These are phyloP conservation scores for Annulohypoxylon truncatum DNA, from an alignment of 2,329 filamentous ascomycete species.

Conservation along the genomic window DNA sequence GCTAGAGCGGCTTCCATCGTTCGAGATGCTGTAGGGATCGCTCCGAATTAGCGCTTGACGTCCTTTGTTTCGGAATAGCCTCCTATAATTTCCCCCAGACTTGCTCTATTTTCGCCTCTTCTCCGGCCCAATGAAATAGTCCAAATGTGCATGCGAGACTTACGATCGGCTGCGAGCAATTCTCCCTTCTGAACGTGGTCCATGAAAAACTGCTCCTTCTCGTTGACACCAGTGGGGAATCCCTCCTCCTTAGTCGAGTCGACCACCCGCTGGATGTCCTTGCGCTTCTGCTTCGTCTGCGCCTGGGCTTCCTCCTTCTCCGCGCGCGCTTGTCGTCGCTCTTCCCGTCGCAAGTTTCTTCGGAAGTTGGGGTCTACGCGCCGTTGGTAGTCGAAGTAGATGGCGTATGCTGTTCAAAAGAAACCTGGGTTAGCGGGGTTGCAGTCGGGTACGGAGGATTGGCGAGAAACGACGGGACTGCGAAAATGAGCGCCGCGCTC, in stretches of 20 bases:
- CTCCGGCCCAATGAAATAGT: neutral
- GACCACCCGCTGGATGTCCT: constrained; percentile 79
- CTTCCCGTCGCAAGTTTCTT: constrained; percentile 77
- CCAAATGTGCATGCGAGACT: constrained; percentile 48
- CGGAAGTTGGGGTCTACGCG: constrained; percentile 74
- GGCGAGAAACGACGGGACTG: neutral
- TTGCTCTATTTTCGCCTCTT: neutral
- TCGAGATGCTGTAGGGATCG: constrained; percentile 65
- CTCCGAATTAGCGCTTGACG: constrained; percentile 35
- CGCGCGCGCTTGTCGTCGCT: constrained; percentile 76
- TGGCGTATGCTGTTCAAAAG: constrained; percentile 65
- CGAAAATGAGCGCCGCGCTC: neutral
- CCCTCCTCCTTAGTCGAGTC: constrained; percentile 89
- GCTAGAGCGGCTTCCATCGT: constrained; percentile 87
- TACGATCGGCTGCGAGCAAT: constrained; percentile 83
- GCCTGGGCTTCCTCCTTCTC: constrained; percentile 79
- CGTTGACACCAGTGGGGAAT: constrained; percentile 89
- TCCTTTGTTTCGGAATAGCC: constrained; percentile 6
- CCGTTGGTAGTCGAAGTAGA: constrained; percentile 76
- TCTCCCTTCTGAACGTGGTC: constrained; percentile 92
- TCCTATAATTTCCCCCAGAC: neutral
- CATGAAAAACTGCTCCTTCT: constrained; percentile 97
- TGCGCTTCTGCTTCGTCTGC: constrained; percentile 73
- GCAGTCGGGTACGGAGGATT: constrained; percentile 25
- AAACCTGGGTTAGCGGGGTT: constrained; percentile 6